phyloP scores from a whole-genome alignment of 2,329 filamentous ascomycete genomes.

The Trichoderma sp. region DNA sequence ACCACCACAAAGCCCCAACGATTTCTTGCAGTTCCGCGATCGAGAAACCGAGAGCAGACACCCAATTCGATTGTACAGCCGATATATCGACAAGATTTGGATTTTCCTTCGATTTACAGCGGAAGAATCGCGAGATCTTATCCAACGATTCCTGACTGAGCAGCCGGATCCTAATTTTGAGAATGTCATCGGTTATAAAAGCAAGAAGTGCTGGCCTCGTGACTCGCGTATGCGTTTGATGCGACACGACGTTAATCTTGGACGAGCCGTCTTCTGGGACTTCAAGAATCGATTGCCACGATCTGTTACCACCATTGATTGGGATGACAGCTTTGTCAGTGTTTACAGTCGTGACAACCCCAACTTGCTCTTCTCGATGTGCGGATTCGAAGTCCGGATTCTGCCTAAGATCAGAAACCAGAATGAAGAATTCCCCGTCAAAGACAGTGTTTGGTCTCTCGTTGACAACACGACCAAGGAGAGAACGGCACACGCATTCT shows the following conservation, averaged over 20 bases:
- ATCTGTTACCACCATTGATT: conserved; percentile 95
- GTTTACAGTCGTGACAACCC: conserved; percentile 98
- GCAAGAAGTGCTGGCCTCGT: conserved; percentile 99
- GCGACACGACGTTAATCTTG: conserved; percentile 97
- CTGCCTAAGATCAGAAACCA: conserved; percentile 92
- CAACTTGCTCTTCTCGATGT: conserved; percentile 97
- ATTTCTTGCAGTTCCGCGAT: conserved; percentile 96
- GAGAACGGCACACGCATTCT: conserved; percentile 93
- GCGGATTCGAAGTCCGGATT: conserved; percentile 94
- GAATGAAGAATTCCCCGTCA: conserved; percentile 95
- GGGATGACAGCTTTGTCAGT: conserved; percentile 98
- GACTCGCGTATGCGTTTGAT: conserved; percentile 98
- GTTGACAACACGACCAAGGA: conserved; percentile 97
- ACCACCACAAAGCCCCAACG: conserved; percentile 89
- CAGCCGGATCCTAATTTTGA: conserved; percentile 99
- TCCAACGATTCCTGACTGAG: conserved; percentile 96
- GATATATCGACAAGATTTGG: conserved; percentile 99
- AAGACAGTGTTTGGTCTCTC: conserved; percentile 97
- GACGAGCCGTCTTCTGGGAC: conserved; percentile 98
- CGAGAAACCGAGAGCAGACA: conserved; percentile 89
- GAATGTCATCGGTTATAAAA: conserved; percentile 98
- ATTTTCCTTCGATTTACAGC: conserved; percentile 93
- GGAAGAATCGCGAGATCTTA: conserved; percentile 92
- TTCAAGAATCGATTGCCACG: conserved; percentile 94
- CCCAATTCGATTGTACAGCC: conserved; percentile 94